These are phyloP conservation scores for Craspedostauros australis DNA, from an alignment of 108 stramenopile species.

Conservation along the genomic window DNA sequence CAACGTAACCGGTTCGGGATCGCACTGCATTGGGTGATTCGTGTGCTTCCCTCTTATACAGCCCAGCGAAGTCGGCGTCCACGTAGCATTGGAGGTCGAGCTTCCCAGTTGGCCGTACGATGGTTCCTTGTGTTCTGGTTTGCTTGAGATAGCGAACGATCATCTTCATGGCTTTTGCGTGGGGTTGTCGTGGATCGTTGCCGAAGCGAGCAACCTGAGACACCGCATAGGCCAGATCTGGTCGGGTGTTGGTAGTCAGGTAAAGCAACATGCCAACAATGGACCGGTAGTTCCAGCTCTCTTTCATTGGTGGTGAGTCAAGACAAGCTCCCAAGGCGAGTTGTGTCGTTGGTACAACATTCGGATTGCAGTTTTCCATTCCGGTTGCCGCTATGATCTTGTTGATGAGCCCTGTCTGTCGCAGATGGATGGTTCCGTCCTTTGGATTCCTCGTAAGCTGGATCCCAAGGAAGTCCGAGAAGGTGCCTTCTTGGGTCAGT, in stretches of 20 bases:
- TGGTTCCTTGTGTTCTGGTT: conserved; percentile 35
- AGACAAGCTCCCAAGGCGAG: conserved; percentile 32
- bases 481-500: conserved; percentile 8
- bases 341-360: conserved; percentile 19
- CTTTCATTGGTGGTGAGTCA: conserved; percentile 21
- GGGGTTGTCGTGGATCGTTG: conserved; percentile 5
- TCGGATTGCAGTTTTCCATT: conserved; percentile 18
- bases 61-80: conserved; percentile 38
- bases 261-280: conserved; percentile 49
- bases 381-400: conserved; percentile 33
- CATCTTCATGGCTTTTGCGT: conserved; percentile 15
- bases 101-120: conserved; percentile 10
- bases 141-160: conserved; percentile 23
- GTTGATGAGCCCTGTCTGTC: conserved; percentile 20
- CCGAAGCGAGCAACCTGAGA: conserved; percentile 23
- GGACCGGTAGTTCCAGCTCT: conserved; percentile 28
- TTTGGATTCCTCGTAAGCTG: background rate
- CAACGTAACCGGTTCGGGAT: conserved; percentile 27
- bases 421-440: conserved; percentile 17
- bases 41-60: conserved; percentile 18
- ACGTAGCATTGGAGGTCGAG: conserved; percentile 17
- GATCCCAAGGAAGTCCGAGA: conserved; percentile 14
- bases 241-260: conserved; percentile 29
- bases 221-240: conserved; percentile 34
- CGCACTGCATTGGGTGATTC: conserved; percentile 12